Evolutionary conservation across 2,329 filamentous ascomycete species (phyloP).

Genomic region (Raffaelea arxii): DNA sequence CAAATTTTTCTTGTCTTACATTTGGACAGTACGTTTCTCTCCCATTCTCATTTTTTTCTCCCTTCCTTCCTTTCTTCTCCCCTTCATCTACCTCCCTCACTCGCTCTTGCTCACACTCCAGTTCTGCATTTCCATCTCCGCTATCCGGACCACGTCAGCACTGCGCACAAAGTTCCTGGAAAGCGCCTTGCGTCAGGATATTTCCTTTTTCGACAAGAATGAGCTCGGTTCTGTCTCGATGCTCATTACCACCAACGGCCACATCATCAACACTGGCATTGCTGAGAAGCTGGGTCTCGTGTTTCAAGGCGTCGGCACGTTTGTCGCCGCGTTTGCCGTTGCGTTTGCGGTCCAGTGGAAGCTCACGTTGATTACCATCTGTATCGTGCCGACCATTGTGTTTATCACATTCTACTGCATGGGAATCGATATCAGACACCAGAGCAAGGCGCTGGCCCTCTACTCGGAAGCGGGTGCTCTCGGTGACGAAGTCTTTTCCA

Average conservation of each 20-base stretch:
- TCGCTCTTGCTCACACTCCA: too few relatives aligned
- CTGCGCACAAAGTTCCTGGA: background rate
- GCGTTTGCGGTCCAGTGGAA: slow-evolving; percentile 69
- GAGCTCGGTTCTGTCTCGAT: background rate
- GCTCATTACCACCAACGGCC: slow-evolving; percentile 25
- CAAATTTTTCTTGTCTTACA: background rate
- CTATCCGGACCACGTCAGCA: background rate
- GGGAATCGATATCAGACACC: slow-evolving; percentile 1
- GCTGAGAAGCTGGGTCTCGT: slow-evolving; percentile 15
- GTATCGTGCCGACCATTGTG: slow-evolving; percentile 7
- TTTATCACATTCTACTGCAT: slow-evolving; percentile 18
- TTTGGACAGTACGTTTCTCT: background rate
- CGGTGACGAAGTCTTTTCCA: slow-evolving; percentile 39
- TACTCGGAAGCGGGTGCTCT: slow-evolving; percentile 27
- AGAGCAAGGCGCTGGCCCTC: background rate
- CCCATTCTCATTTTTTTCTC: too few relatives aligned
- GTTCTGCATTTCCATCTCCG: background rate
- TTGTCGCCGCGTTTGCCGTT: slow-evolving; percentile 38
- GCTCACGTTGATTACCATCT: slow-evolving; percentile 48
- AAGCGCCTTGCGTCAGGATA: background rate
- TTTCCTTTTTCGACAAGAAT: background rate
- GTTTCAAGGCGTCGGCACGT: slow-evolving; percentile 16
- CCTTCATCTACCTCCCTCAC: too few relatives aligned
- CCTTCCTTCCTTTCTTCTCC: too few relatives aligned
- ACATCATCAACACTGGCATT: slow-evolving; percentile 6